Percentiles rank a stretch among this genome's conserved stretches.
Conservation (phyloP, 2,329 filamentous ascomycete species). For the Chalaropsis thielavioides region DNA sequence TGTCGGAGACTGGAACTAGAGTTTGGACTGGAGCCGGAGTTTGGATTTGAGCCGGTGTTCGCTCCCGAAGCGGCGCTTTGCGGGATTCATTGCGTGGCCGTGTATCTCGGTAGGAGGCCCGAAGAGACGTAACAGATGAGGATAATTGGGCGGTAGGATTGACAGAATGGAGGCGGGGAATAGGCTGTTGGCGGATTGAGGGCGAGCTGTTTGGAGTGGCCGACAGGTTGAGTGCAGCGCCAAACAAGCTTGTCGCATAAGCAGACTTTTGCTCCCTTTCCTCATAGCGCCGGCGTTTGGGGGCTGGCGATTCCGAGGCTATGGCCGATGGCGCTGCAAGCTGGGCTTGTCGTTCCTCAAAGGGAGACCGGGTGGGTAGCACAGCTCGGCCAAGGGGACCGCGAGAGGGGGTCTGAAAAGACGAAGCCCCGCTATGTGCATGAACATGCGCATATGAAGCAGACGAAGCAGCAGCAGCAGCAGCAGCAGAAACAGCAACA, state of each 20-base stretch:
- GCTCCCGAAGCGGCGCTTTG: not conserved
- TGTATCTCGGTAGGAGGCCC: conserved; percentile 8
- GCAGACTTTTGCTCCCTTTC: conserved; percentile 29
- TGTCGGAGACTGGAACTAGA: not conserved
- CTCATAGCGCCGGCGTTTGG: conserved; percentile 20
- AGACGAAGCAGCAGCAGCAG: not conserved
- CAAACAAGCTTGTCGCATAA: conserved; percentile 38
- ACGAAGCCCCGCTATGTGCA: not conserved
- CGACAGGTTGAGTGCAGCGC: conserved; percentile 30
- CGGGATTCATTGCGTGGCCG: not conserved
- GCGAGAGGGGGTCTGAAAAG: conserved; percentile 9
- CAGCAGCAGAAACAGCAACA: not conserved
- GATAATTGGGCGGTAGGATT: not conserved
- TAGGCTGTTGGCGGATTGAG: not conserved
- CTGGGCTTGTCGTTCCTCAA: conserved; percentile 11
- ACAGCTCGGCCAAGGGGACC: conserved; percentile 11
- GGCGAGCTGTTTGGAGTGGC: not conserved
- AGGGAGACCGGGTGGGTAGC: conserved; percentile 7
- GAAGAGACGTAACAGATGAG: not conserved
- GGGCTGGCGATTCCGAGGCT: not conserved
- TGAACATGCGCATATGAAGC: not conserved
- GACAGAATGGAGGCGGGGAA: conserved; percentile 12
- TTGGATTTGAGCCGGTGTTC: not conserved
- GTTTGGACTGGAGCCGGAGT: not conserved
- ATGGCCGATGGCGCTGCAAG: not conserved